Evolutionary conservation across 768 basidiomycete species (phyloP), one percentile per base, ranked within the genome.

Genomic region (Zangia roseola): DNA sequence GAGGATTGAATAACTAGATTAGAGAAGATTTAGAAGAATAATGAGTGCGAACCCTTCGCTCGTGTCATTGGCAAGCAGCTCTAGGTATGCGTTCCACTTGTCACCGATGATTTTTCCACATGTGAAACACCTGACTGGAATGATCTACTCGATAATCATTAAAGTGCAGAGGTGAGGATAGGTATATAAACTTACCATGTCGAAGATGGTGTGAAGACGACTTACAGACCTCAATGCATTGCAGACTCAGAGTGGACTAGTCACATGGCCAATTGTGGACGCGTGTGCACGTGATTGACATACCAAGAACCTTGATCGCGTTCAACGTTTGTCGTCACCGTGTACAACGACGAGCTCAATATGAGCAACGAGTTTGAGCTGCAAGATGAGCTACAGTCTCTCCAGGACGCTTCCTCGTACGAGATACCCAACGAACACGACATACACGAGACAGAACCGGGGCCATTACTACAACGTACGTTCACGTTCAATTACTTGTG

Each of bases 31-130:
- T n/a, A n/a, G n/a, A n/a, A n/a, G n/a, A n/a, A n/a, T n/a, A n/a
- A n/a, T 12, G 35, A n/a, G 25, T 20, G 72, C 87, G 56, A 59
- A 94, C 94, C 94, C 94, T 76, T 97, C 94, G 56, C 80, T 84
- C 71, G 83, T 81, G 58, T 91, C 93, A 49, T 81, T 80, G 28
- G 85, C 81, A 50, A 97, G 74, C 36, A 94, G 71, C 60, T 87
- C 84, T 31, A 97, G 72, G 68, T 97, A 98, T 20, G 80, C 78
- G 49, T 82, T 86, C 94, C 95, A 97, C 56, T 97, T 91, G 75
- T 97, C 92, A 40, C 95, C 93, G 34, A 97, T 86, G 53, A 98
- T 94, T 70, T 97, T 97, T 39, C 95, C 95, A 62, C 93, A 95
- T 14, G 94, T 92, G 64, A 97, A 97, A 58, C 94, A 95, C 36